Percentiles rank a stretch among this genome's conserved stretches.
Evolutionary conservation across 345 rosid genomes (phyloP).

Genomic region (Eucalyptus lansdowneana): DNA sequence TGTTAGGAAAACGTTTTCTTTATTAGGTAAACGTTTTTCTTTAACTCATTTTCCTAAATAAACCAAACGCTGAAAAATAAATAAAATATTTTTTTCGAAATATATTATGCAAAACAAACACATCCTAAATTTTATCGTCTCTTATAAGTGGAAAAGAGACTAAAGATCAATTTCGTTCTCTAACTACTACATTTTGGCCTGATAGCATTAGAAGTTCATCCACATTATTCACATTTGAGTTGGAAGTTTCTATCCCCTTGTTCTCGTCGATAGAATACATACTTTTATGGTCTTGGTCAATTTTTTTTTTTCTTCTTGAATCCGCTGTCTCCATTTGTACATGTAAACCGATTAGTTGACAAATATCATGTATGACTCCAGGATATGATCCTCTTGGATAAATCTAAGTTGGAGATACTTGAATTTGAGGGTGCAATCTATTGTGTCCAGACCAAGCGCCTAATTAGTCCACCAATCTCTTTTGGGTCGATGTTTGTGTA

Average conservation of each 20-base stretch:
- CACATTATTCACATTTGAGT: not conserved
- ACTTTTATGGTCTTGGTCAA: not conserved
- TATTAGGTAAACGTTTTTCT: too few relatives aligned
- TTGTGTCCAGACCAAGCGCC: not conserved
- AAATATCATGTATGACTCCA: not conserved
- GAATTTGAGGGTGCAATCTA: not conserved
- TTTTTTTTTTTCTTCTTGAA: not conserved
- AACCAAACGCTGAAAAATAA: rapidly evolving
- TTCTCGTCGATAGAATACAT: not conserved
- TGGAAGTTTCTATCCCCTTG: not conserved
- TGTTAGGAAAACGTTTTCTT: too few relatives aligned
- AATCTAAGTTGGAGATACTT: not conserved
- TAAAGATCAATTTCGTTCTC: not conserved
- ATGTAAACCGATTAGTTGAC: not conserved
- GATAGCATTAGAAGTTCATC: not conserved
- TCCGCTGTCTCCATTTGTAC: too few relatives aligned
- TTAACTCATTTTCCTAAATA: too few relatives aligned
- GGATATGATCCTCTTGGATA: not conserved
- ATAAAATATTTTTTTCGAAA: rapidly evolving
- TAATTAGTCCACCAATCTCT: not conserved
- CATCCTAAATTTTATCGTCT: not conserved
- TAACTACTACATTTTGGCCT: not conserved
- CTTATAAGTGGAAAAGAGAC: not conserved
- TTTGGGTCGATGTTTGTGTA: not conserved
- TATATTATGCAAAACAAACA: rapidly evolving